Conservation (phyloP, 805 yeast genomes). For the Saturnispora kantuleensis region DNA sequence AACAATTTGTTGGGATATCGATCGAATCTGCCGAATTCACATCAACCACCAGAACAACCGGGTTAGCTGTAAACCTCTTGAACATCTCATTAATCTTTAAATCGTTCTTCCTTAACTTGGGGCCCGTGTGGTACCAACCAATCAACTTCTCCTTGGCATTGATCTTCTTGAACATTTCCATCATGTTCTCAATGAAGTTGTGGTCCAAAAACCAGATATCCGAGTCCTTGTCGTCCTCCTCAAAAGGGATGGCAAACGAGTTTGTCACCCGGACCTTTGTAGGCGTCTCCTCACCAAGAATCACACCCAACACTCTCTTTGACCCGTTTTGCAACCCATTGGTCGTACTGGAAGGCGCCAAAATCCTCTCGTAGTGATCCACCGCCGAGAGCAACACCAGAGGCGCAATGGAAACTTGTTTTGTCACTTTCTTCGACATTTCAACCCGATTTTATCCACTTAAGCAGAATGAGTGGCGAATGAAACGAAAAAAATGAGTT, state of each 20-base stretch:
- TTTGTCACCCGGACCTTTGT: constrained; percentile 66
- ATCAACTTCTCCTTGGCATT: constrained; percentile 92
- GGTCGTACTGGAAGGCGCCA: constrained; percentile 33
- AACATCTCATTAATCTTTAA: constrained; percentile 84
- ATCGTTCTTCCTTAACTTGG: constrained; percentile 81
- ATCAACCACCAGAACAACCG: constrained; percentile 82
- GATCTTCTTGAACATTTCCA: constrained; percentile 94
- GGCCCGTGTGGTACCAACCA: constrained; percentile 99
- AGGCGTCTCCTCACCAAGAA: constrained; percentile 58
- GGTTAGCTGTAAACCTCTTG: constrained; percentile 71
- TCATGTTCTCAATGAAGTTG: constrained; percentile 91
- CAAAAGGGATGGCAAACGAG: constrained; percentile 95
- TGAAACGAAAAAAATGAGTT: no score
- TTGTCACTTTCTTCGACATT: constrained; percentile 1
- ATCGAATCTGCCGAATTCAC: constrained; percentile 69
- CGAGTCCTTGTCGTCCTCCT: constrained; percentile 87
- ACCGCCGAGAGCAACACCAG: constrained; percentile 87
- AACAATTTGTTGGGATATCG: constrained; percentile 94
- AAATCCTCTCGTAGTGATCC: constrained; percentile 87
- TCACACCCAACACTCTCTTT: constrained; percentile 88
- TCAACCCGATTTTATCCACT: not conserved
- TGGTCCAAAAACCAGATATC: constrained; percentile 96
- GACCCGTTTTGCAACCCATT: constrained; percentile 23
- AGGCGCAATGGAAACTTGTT: constrained; percentile 87
- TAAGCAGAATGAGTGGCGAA: no score